A percentile compares a stretch with the other conserved stretches of the same genome.
Evolutionary conservation across 2,329 filamentous ascomycete species (phyloP).

Genomic region (Cylindrodendrum hubeiense): DNA sequence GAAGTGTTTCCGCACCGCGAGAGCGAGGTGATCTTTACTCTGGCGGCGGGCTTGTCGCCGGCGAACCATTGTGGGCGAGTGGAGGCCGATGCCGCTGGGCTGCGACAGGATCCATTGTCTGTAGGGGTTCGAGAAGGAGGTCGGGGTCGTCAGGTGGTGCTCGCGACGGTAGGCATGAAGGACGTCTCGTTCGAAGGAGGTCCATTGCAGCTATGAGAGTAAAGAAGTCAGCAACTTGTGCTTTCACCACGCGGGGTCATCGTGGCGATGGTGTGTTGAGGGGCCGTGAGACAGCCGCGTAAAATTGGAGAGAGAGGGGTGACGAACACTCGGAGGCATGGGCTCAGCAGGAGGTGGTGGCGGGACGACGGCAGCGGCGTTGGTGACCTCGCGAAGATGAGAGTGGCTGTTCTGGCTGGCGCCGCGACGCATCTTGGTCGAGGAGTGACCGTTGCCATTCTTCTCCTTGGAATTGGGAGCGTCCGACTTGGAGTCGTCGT

Average conservation of each 20-base stretch:
- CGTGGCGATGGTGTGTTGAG: not conserved
- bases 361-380: constrained; percentile 51
- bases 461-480: constrained; percentile 58
- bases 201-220: constrained; percentile 70
- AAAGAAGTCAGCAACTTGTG: constrained; percentile 27
- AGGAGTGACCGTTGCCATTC: constrained; percentile 56
- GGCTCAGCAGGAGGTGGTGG: constrained; percentile 46
- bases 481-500: constrained; percentile 62
- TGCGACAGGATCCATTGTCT: constrained; percentile 72
- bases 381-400: constrained; percentile 59
- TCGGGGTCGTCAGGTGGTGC: constrained; percentile 77
- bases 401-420: constrained; percentile 64
- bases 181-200: constrained; percentile 73
- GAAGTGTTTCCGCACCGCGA: constrained; percentile 84
- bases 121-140: constrained; percentile 75
- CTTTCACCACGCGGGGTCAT: not conserved
- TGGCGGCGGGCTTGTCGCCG: constrained; percentile 74
- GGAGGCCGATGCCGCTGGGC: constrained; percentile 74
- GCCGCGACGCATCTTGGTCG: constrained; percentile 68
- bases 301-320: constrained; percentile 22
- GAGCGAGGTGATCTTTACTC: constrained; percentile 78
- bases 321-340: constrained; percentile 51
- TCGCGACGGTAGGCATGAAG: constrained; percentile 82
- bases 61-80: constrained; percentile 82
- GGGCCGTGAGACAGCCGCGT: constrained; percentile 3